Evolutionary conservation across 345 rosid genomes (phyloP).

Genomic region (Acer saccharum): DNA sequence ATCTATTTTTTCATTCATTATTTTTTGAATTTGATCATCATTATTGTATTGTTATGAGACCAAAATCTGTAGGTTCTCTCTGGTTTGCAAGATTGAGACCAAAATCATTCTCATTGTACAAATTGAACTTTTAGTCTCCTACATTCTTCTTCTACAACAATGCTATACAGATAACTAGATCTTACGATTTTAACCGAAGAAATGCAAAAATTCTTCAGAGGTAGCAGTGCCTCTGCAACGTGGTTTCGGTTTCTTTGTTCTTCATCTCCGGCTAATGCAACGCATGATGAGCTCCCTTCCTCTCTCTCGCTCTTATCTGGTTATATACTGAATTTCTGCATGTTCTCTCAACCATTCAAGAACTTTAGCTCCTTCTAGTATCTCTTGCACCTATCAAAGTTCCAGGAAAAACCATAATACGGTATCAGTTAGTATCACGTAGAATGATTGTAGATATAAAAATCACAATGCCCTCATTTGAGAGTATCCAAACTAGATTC

Average conservation of each 20-base stretch:
- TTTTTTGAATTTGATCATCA: not conserved
- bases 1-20: not conserved
- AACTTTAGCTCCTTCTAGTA: conserved; percentile 93
- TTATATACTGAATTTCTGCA: conserved; percentile 67
- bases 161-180: not conserved
- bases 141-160: not conserved
- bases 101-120: not conserved
- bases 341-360: conserved; percentile 90
- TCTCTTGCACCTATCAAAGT: conserved; percentile 72
- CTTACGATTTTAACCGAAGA: not conserved
- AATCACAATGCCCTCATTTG: not conserved
- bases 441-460: not conserved
- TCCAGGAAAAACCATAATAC: not conserved
- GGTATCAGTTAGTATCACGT: not conserved
- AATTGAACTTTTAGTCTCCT: not conserved
- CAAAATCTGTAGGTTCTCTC: not conserved
- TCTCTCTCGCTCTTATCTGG: conserved; percentile 43
- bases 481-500: not conserved
- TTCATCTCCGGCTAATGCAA: not conserved
- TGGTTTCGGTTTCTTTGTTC: no score
- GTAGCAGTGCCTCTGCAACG: not conserved
- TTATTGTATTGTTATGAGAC: not conserved
- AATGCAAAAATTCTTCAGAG: conserved; percentile 5
- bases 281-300: not conserved
- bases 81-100: not conserved